Conservation (phyloP, 2,329 filamentous ascomycete genomes). For the Pseudocercospora pini-densiflorae region DNA sequence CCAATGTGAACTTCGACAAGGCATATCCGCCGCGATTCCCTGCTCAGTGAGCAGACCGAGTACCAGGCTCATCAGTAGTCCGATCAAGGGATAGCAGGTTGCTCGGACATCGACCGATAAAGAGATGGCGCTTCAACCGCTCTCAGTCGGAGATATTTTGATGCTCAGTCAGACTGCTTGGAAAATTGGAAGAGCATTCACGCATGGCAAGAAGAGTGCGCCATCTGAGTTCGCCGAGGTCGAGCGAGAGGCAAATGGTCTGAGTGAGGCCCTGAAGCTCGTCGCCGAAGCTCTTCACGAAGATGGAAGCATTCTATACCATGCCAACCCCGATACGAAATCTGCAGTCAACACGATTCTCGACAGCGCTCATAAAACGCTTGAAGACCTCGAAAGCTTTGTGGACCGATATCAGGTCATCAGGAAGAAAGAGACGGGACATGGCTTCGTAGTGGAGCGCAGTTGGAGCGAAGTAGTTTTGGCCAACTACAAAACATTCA, state of each 20-base stretch:
- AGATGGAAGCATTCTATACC: slow-evolving; percentile 41
- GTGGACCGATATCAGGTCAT: slow-evolving; percentile 52
- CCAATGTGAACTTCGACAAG: neutral
- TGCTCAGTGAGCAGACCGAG: neutral
- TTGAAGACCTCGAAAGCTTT: slow-evolving; percentile 51
- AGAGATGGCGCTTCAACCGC: slow-evolving; percentile 32
- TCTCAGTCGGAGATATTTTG: slow-evolving; percentile 49
- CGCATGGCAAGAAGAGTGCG: slow-evolving; percentile 45
- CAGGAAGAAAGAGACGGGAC: slow-evolving; percentile 45
- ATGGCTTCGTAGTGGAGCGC: slow-evolving; percentile 48
- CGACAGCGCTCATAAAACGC: slow-evolving; percentile 44
- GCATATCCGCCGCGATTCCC: neutral
- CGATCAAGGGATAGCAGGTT: neutral
- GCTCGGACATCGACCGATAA: neutral
- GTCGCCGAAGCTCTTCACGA: slow-evolving; percentile 51
- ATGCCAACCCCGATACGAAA: slow-evolving; percentile 43
- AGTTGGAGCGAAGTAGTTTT: slow-evolving; percentile 51
- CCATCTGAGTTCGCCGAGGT: slow-evolving; percentile 49
- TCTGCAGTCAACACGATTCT: slow-evolving; percentile 47
- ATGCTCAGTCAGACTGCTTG: slow-evolving; percentile 53
- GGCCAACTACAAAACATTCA: slow-evolving; percentile 48
- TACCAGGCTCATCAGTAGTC: neutral
- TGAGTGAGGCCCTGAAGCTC: slow-evolving; percentile 49
- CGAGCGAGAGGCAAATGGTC: slow-evolving; percentile 46
- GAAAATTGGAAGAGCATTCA: slow-evolving; percentile 52